Conservation (phyloP, 75 land plant genomes). For the Isoetes taiwanensis region DNA sequence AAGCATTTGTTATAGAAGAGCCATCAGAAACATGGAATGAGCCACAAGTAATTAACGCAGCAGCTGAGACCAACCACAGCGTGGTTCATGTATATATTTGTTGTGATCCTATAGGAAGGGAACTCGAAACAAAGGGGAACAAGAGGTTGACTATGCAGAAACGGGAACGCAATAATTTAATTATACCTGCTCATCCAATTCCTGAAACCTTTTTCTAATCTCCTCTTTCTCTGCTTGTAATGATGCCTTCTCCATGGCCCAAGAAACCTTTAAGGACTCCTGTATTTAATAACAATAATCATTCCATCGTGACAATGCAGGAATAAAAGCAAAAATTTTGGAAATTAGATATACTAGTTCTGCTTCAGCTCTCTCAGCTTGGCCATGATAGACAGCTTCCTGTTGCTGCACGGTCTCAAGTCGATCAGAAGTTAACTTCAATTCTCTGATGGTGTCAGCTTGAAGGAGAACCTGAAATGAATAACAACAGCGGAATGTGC, state of each 20-base stretch:
- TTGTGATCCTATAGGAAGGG: no score
- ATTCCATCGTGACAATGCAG: background rate
- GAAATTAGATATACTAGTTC: constrained; percentile 43
- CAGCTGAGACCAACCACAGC: no score
- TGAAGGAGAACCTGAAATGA: constrained; percentile 68
- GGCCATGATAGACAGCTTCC: constrained; percentile 35
- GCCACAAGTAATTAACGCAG: no score
- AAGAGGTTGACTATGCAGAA: background rate
- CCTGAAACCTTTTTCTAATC: constrained; percentile 48
- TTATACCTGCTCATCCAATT: constrained; percentile 73
- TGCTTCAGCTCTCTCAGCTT: constrained; percentile 29
- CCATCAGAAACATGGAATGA: no score
- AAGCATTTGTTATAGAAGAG: no score
- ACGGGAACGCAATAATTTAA: no score
- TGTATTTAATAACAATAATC: constrained; percentile 8
- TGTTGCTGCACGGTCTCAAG: constrained; percentile 38
- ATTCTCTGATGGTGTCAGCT: constrained; percentile 88
- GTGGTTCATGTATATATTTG: no score
- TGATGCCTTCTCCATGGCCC: constrained; percentile 45
- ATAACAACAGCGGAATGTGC: background rate
- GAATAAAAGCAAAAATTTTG: no score
- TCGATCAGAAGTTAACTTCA: constrained; percentile 47
- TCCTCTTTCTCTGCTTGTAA: constrained; percentile 38
- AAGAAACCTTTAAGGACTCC: constrained; percentile 41
- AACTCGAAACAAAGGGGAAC: background rate